Conservation (phyloP, 805 yeast species). For the Suhomyces sp. region DNA sequence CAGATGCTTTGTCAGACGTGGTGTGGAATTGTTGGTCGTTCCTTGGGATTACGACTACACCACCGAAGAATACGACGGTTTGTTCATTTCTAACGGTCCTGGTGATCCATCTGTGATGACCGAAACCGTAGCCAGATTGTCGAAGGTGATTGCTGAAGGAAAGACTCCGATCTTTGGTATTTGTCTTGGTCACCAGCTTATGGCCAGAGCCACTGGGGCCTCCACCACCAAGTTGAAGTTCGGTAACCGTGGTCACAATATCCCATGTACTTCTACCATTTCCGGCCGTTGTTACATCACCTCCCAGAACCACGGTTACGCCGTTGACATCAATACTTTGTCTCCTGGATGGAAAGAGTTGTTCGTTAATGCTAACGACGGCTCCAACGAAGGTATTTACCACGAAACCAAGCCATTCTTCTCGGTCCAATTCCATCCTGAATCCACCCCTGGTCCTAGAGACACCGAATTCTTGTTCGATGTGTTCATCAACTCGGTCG, state of each 20-base stretch:
- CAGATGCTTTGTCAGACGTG: constrained; percentile 93
- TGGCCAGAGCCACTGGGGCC: constrained; percentile 96
- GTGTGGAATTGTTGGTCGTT: constrained; percentile 92
- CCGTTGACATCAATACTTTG: constrained; percentile 82
- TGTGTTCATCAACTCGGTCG: constrained; percentile 80
- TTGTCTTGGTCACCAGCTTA: constrained; percentile 95
- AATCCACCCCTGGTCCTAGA: constrained; percentile 98
- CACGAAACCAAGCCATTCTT: constrained; percentile 83
- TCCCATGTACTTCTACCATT: constrained; percentile 85
- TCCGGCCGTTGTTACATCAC: constrained; percentile 98
- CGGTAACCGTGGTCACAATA: constrained; percentile 99
- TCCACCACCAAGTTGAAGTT: constrained; percentile 86
- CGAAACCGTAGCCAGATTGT: constrained; percentile 59
- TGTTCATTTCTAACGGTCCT: constrained; percentile 96
- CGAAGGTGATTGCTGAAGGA: constrained; percentile 55
- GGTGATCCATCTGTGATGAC: constrained; percentile 95
- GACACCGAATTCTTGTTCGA: constrained; percentile 97
- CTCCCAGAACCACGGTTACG: constrained; percentile 98
- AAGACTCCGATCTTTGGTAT: constrained; percentile 95
- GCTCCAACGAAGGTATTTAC: constrained; percentile 97
- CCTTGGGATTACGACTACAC: constrained; percentile 93
- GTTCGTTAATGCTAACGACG: constrained; percentile 94
- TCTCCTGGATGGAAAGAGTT: constrained; percentile 85
- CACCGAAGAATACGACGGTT: constrained; percentile 84
- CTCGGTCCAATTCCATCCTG: constrained; percentile 99